Evolutionary conservation across 1,284 basidiomycete species (phyloP), one percentile per base, ranked within the genome.

Genomic region (Ganoderma lingzhi): DNA sequence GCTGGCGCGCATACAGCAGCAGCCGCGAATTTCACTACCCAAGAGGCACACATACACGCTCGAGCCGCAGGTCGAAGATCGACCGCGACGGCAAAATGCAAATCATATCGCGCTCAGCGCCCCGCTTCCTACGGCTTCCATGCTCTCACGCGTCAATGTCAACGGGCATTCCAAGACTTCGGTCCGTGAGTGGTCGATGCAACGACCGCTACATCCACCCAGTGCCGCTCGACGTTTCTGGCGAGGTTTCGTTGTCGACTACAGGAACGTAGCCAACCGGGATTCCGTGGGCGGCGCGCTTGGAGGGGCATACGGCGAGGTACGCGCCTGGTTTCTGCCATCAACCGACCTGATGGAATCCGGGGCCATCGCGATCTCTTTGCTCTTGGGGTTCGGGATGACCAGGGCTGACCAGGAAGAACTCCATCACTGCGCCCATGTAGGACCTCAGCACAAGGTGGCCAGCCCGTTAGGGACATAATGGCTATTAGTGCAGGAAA

Each of bases 91-190:
- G 17, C 53, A 30, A 56, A 56, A 56, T 56, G 30, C 53, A 56
- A 56, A 56, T 56, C 53, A 35, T 2, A 19, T 32, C 10, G 17
- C 32, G 14, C 23, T 23, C 53, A 56, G 53, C 30, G 53, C 53
- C 53, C 53, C 30, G 53, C 53, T 56, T 32, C 53, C 32, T 56
- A 30, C 53, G 53, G 53, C 53, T 53, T 53, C 48, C 48, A 53
- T 53, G 48, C 23, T 53, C 12, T n/a, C 10, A 2, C 48, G 48
- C 23, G 48, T 9, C 48, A 53, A 53, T 28, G 48, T 53, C 48
- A 28, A 15, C 23, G 48, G 48, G 23, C 48, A n/a, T 51, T 51
- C 8, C 45, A 8, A 48, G 48, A 2, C 23, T 53, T 28, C 48
- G 28, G n/a, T 51, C 28, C 53, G 30, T 32, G 30, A 17, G 15